Conservation (phyloP, 1,284 basidiomycete species). For the Ceratobasidium sp. region DNA sequence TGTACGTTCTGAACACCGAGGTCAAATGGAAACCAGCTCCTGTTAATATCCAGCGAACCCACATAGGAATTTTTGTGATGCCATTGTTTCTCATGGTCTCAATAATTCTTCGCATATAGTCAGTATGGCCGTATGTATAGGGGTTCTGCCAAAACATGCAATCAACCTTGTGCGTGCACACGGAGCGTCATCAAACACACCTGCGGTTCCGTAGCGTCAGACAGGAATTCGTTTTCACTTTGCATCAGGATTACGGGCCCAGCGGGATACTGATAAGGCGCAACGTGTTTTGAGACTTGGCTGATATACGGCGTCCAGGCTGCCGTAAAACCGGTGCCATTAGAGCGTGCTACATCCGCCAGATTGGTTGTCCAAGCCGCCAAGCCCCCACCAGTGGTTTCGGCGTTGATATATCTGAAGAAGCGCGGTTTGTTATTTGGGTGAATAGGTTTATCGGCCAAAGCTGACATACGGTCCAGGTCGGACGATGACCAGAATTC, state of each 20-base stretch:
- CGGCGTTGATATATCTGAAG: slow-evolving; percentile 32
- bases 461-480: slow-evolving; percentile 31
- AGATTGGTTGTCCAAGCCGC: slow-evolving; percentile 36
- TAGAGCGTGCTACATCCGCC: not conserved
- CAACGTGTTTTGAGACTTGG: slow-evolving; percentile 3
- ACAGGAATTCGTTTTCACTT: slow-evolving; percentile 10
- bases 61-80: slow-evolving; percentile 16
- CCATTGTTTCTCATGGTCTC: slow-evolving; percentile 27
- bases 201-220: not conserved
- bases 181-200: no score
- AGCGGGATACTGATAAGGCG: slow-evolving; percentile 47
- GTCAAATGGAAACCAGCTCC: not conserved
- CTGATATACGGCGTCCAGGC: slow-evolving; percentile 35
- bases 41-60: not conserved
- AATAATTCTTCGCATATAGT: slow-evolving; percentile 8
- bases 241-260: slow-evolving; percentile 22
- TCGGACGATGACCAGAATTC: slow-evolving; percentile 39
- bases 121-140: slow-evolving; percentile 12
- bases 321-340: slow-evolving; percentile 19
- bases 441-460: no score
- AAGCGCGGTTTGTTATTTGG: no score
- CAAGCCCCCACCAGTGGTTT: slow-evolving; percentile 27
- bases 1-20: slow-evolving; percentile 9
- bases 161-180: no score
- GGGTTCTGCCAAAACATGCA: no score